Evolutionary conservation across 2,329 filamentous ascomycete genomes (phyloP).

Genomic region (Sclerotinia minor): DNA sequence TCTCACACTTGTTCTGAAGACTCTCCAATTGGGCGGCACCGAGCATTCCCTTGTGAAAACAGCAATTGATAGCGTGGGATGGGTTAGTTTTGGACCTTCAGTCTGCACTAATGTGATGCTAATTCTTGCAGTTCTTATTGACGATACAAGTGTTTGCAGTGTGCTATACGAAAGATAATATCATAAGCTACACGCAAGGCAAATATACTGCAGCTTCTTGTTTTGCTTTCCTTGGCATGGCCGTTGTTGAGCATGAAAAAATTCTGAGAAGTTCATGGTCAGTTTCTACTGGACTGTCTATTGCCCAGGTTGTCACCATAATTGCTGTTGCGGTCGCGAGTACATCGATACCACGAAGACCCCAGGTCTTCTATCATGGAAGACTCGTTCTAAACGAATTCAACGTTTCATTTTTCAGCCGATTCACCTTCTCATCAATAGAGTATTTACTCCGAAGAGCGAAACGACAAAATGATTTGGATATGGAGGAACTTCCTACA

Average conservation of each 20-base stretch:
- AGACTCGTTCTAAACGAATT: slow-evolving; percentile 61
- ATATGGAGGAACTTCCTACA: slow-evolving; percentile 60
- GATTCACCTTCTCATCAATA: slow-evolving; percentile 66
- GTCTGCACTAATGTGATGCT: not conserved
- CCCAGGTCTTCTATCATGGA: slow-evolving; percentile 60
- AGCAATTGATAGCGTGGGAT: slow-evolving; percentile 6
- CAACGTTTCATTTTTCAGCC: slow-evolving; percentile 58
- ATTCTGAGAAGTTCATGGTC: slow-evolving; percentile 39
- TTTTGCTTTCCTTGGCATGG: slow-evolving; percentile 16
- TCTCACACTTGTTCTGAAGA: slow-evolving; percentile 52
- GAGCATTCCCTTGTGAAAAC: slow-evolving; percentile 4
- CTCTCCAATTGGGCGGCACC: slow-evolving; percentile 46
- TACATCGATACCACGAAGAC: slow-evolving; percentile 64
- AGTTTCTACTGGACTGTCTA: not conserved
- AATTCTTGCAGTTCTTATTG: slow-evolving; percentile 15
- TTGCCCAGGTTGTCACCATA: slow-evolving; percentile 47
- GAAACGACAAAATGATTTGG: slow-evolving; percentile 56
- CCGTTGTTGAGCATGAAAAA: slow-evolving; percentile 1
- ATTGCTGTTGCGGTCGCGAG: slow-evolving; percentile 51
- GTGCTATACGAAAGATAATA: slow-evolving; percentile 25
- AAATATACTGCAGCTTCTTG: slow-evolving; percentile 19
- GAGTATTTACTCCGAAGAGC: slow-evolving; percentile 55
- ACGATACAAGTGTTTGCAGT: slow-evolving; percentile 24
- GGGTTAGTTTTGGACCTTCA: slow-evolving; percentile 17
- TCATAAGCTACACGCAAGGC: slow-evolving; percentile 23